Base-by-base conservation (phyloP, 345 rosid genomes). In the Citrus glauca region DNA sequence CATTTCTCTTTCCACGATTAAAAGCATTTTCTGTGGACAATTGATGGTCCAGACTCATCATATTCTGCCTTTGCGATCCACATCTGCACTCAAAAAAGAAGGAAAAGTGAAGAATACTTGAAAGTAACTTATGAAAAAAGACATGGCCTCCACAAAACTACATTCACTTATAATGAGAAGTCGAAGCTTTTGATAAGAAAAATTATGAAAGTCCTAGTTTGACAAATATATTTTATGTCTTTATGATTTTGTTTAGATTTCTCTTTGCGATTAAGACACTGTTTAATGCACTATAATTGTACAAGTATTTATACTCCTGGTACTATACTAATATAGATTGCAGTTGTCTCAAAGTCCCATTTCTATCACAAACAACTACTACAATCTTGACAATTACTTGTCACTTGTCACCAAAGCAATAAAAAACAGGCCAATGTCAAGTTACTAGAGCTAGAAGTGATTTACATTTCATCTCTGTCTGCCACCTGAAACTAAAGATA, bases 21-120 rank as follows among this genome's bases (percentile, higher is more conserved):
- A 83, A 90, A 90, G 87, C 93, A 90, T 84, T 90, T 90, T 87
- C 93, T 87, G 85, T 90, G 93, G 62, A 90, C 91, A 81, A 90
- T 88, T 53, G 91, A 85, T 73, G 93, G 91, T 53, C 93, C 93
- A 0, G 91, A 86, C 75, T 90, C 93, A 56, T 90, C 91, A 62
- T 88, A 88, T 60, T 90, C 93, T 6, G 93, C 91, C 89, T 90
- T 90, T 28, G 91, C 84, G 73, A 87, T 90, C 91, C 93, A 88
- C 93, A 90, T 90, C 91, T 90, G 88, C 91, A 86, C 79, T 55
- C 79, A 28, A 71, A 74, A 74, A 70, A n/a, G 37, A 66, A 70
- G 27, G 20, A 79, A 74, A 13, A 42, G 20, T 72, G 75, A 80
- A 61, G 45, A 30, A 64, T 22, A 30, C 42, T 73, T 27, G 1